These are phyloP conservation scores for Colletotrichum sp. DNA, from an alignment of 2,329 filamentous ascomycete genomes.

Conservation along the genomic window DNA sequence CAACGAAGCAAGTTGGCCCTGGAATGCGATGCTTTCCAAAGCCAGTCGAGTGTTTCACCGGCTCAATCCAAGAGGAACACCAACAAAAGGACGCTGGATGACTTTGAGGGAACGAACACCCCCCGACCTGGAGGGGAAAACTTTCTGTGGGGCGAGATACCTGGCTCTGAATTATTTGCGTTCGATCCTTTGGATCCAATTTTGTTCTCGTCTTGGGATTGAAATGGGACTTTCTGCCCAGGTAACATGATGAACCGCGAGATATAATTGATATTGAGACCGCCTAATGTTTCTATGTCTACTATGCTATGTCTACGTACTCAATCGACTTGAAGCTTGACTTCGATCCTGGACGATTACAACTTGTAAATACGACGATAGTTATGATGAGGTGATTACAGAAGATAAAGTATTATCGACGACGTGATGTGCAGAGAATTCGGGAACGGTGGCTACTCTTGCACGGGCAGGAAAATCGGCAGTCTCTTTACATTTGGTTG, in stretches of 20 bases:
- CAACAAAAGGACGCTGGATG: background rate
- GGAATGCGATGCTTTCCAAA: background rate
- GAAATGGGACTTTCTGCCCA: background rate
- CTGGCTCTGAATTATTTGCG: constrained; percentile 1
- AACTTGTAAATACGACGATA: no score
- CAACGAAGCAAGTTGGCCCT: background rate
- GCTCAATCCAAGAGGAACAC: background rate
- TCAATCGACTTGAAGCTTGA: background rate
- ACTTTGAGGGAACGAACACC: background rate
- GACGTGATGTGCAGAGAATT: background rate
- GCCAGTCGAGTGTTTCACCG: background rate
- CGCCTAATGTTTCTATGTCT: rapidly evolving
- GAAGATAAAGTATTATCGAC: no score
- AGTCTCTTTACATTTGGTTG: background rate
- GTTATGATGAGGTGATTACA: no score
- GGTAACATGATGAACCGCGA: background rate
- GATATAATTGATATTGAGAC: background rate
- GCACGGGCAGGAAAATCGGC: no score
- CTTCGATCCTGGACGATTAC: no score
- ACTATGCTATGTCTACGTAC: background rate
- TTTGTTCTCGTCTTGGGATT: background rate
- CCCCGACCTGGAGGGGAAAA: background rate
- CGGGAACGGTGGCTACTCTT: background rate
- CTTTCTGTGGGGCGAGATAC: background rate
- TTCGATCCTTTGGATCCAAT: background rate